Evolutionary conservation across 1,284 basidiomycete species (phyloP), one percentile per base, ranked within the genome.

Genomic region (Takashimella koratensis): DNA sequence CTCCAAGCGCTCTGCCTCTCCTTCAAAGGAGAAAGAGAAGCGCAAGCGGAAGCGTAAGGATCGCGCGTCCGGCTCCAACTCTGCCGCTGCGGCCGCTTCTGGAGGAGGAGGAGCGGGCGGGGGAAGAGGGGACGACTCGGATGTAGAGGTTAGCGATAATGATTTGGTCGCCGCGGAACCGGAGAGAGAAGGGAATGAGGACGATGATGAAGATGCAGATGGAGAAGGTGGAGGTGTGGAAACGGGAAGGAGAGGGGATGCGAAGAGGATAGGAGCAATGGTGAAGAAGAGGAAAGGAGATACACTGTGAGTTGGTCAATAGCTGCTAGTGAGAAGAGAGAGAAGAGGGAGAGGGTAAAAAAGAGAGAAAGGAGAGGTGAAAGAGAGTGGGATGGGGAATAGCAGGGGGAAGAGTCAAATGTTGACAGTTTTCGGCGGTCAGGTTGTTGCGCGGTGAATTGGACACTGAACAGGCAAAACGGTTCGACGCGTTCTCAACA

Each of bases 401-500:
- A 41, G 16, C 24, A 52, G 24, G 30, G 19, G 47, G 45, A 47
- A 42, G 44, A 54, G 49, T 48, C 46, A 48, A 22, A 43, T 40
- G 16, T 20, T 26, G 21, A 22, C 27, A 26, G 39, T 43, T 4
- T 12, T 21, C 50, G 52, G 24, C 53, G 46, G 16, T 13, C 10
- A 71, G 70, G 22, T 45, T 67, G 10, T 57, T 74, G 21, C 60
- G 72, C n/a, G 59, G 59, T 10, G 48, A 61, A n/a, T 54, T 73
- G 11, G 70, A 73, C 54, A 42, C 62, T 3, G 72, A 74, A 40
- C 70, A 71, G 43, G 63, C 53, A 1, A 67, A 60, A 47, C 65
- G 72, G 12, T 73, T 67, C 48, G 72, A 74, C 36, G 65, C 68
- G 5, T 74, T 73, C 58, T 62, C 51, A 16, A 57, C 59, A 0